phyloP scores from a whole-genome alignment of 495 filamentous ascomycete species.

The Physcia stellaris region DNA sequence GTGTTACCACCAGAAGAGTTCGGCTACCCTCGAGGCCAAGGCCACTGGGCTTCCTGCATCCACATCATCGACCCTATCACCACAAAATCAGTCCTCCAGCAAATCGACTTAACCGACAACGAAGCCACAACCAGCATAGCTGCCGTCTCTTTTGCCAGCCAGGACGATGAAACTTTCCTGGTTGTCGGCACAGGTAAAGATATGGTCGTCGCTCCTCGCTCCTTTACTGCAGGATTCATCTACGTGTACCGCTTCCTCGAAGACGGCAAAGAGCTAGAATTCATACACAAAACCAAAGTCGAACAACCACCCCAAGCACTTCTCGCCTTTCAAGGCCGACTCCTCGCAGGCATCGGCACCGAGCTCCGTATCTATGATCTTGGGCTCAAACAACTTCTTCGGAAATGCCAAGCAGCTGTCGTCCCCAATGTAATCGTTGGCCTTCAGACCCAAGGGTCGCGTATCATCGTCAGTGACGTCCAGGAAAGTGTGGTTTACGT shows the following conservation, averaged over 20 bases:
- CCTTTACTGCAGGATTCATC: conserved; percentile 65
- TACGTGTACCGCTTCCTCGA: conserved; percentile 88
- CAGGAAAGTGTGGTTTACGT: conserved; percentile 82
- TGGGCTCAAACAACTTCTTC: conserved; percentile 76
- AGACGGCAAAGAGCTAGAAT: conserved; percentile 73
- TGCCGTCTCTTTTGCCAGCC: conserved; percentile 68
- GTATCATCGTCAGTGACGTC: conserved; percentile 84
- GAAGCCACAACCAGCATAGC: conserved; percentile 83
- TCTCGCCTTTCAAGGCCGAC: conserved; percentile 78
- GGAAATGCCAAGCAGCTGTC: conserved; percentile 75
- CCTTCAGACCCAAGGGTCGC: conserved; percentile 79
- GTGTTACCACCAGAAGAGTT: conserved; percentile 71
- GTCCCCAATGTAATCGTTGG: conserved; percentile 72
- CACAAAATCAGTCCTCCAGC: conserved; percentile 56
- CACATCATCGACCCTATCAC: conserved; percentile 73
- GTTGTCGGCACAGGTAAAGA: conserved; percentile 90
- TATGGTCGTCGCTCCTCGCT: conserved; percentile 61
- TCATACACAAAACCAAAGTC: conserved; percentile 89
- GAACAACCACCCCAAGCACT: conserved; percentile 82
- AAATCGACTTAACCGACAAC: conserved; percentile 74
- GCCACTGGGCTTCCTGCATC: conserved; percentile 92
- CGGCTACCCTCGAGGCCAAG: conserved; percentile 68
- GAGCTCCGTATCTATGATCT: conserved; percentile 80
- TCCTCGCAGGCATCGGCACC: conserved; percentile 72
- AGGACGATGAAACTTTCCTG: conserved; percentile 81